Evolutionary conservation across 176 grass and related monocot species (phyloP).

Genomic region (Saccharum spontaneum): DNA sequence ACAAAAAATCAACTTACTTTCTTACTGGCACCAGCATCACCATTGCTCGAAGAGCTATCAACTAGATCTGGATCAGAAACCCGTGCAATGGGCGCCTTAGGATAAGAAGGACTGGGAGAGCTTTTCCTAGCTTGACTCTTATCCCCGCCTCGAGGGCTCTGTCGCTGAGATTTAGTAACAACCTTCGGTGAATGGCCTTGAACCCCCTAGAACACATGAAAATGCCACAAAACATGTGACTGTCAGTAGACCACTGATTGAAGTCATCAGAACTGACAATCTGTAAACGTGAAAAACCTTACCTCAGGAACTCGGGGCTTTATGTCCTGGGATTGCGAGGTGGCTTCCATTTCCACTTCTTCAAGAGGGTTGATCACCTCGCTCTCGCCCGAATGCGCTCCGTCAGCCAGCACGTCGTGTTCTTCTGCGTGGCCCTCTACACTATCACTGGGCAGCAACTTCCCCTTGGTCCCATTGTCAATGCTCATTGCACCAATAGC

Average conservation of each 20-base stretch:
- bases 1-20: slow-evolving; percentile 29
- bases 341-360: slow-evolving; percentile 50
- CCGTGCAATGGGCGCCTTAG: slow-evolving; percentile 49
- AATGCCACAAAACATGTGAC: not conserved
- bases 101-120: slow-evolving; percentile 21
- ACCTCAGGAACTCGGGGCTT: slow-evolving; percentile 42
- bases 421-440: slow-evolving; percentile 8
- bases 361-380: slow-evolving; percentile 62
- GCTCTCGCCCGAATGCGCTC: slow-evolving; percentile 48
- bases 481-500: slow-evolving; percentile 29
- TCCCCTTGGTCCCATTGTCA: slow-evolving; percentile 14
- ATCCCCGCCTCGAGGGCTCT: slow-evolving; percentile 36
- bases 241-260: slow-evolving; percentile 2
- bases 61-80: slow-evolving; percentile 46
- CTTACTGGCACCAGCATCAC: slow-evolving; percentile 32
- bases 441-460: slow-evolving; percentile 3
- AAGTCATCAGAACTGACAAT: not conserved
- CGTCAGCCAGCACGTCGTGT: slow-evolving; percentile 33
- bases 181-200: slow-evolving; percentile 43
- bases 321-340: slow-evolving; percentile 32
- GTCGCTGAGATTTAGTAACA: slow-evolving; percentile 31
- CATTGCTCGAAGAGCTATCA: slow-evolving; percentile 40
- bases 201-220: slow-evolving; percentile 32
- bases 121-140: slow-evolving; percentile 47
- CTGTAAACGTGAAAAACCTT: not conserved